These are phyloP conservation scores for Yamadazyma mexicana DNA, from an alignment of 1,139 yeast genomes.

Conservation along the genomic window DNA sequence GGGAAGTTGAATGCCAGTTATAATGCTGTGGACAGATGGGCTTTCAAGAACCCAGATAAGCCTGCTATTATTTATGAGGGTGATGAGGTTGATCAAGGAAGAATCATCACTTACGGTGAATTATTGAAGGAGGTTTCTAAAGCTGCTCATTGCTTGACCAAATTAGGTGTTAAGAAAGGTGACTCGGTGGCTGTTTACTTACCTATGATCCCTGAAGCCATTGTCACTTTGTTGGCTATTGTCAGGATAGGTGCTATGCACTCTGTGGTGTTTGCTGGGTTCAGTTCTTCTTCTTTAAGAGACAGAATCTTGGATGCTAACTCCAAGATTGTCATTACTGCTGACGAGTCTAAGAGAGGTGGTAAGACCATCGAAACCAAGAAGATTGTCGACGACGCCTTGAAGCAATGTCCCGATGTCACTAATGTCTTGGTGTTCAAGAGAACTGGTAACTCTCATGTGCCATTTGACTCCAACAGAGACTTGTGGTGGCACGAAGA, in stretches of 20 bases:
- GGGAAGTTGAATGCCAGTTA: conserved; percentile 78
- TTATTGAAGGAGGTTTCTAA: conserved; percentile 67
- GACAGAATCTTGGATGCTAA: conserved; percentile 91
- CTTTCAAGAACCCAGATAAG: conserved; percentile 65
- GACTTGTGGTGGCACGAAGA: conserved; percentile 96
- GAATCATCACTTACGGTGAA: conserved; percentile 67
- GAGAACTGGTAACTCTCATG: conserved; percentile 73
- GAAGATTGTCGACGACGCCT: conserved; percentile 92
- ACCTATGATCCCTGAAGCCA: conserved; percentile 97
- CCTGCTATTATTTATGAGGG: conserved; percentile 81
- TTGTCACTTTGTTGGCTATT: conserved; percentile 90
- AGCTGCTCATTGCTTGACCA: conserved; percentile 66
- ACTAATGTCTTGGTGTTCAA: conserved; percentile 81
- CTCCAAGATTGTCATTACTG: conserved; percentile 87
- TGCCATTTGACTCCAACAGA: conserved; percentile 76
- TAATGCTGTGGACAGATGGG: conserved; percentile 82
- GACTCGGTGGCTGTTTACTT: conserved; percentile 95
- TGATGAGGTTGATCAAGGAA: conserved; percentile 69
- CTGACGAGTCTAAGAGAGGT: conserved; percentile 97
- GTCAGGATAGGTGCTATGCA: conserved; percentile 96
- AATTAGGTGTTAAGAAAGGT: conserved; percentile 77
- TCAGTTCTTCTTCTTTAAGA: conserved; percentile 87
- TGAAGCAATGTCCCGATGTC: conserved; percentile 73
- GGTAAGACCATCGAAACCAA: conserved; percentile 90
- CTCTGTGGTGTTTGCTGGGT: conserved; percentile 96